Evolutionary conservation across 1,139 yeast genomes (phyloP), one percentile per base, ranked within the genome.

Genomic region (Yamadazyma kanchanaburiensis): DNA sequence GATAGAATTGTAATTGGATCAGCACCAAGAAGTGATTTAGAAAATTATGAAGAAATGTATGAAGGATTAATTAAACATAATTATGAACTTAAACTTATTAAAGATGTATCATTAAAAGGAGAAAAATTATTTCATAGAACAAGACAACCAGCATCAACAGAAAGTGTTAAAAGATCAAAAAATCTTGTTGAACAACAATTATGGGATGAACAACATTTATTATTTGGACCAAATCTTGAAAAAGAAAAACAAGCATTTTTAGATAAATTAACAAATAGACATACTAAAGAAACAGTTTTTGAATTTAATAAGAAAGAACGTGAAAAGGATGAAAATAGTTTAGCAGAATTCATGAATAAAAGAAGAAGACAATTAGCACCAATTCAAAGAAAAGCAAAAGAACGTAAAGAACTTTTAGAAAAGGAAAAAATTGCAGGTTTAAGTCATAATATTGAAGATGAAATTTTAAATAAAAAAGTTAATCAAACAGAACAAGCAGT

Each of bases 351-450:
- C 48, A 91, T 94, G 98, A 72, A 80, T 42, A 77, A 77, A 39
- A 72, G 98, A 64, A 73, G 98, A 55, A 70, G 70, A 40, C 96
- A 89, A 52, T 70, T 94, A 37, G 96, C 95, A 0, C 94, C 94
- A 6, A 76, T 89, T 31, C 95, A 88, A 55, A 67, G 79, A 45
- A 74, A 81, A 42, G 89, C 95, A 0, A 67, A 66, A 38, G 94
- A 87, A 53, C 71, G 81, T 51, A 70, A 73, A 45, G 83, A 77
- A 24, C 59, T 84, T 31, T 56, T 81, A 31, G 91, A 81, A 40
- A 78, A 77, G 55, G 95, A 86, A 55, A 73, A 87, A 57, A 48
- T 70, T 18, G 86, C 89, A 6, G 95, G 95, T 3, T 66, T 86
- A 43, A 66, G 79, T 21, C 94, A 84, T 48, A 67, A 76, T 25